Evolutionary conservation across 2,329 filamentous ascomycete species (phyloP).

Genomic region (Fusarium sublunatum): DNA sequence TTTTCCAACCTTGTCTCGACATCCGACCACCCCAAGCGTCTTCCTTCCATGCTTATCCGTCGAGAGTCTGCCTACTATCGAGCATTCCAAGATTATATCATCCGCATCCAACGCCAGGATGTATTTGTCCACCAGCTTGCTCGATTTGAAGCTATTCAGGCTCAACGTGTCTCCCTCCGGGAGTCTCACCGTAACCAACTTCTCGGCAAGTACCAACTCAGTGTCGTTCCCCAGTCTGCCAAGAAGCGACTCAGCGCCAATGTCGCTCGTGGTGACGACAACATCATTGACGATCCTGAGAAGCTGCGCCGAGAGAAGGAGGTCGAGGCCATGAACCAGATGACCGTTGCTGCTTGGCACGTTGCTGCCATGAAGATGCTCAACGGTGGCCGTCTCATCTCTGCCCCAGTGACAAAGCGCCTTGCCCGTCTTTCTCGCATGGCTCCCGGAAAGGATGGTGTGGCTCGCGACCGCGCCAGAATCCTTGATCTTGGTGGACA

Average conservation of each 20-base stretch:
- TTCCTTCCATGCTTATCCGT: slow-evolving; percentile 64
- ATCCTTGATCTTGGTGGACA: slow-evolving; percentile 91
- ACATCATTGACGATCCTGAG: slow-evolving; percentile 70
- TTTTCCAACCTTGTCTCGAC: slow-evolving; percentile 69
- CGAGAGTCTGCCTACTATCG: slow-evolving; percentile 87
- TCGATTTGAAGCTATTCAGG: slow-evolving; percentile 89
- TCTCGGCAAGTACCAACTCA: slow-evolving; percentile 85
- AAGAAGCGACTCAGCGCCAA: slow-evolving; percentile 79
- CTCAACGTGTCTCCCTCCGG: slow-evolving; percentile 79
- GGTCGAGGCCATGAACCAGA: slow-evolving; percentile 80
- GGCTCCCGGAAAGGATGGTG: slow-evolving; percentile 57
- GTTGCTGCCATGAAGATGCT: slow-evolving; percentile 70
- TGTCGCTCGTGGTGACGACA: slow-evolving; percentile 77
- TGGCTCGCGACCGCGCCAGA: slow-evolving; percentile 65
- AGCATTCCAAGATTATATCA: slow-evolving; percentile 81
- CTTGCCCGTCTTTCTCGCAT: slow-evolving; percentile 66
- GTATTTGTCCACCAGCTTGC: slow-evolving; percentile 86
- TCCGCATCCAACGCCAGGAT: slow-evolving; percentile 74
- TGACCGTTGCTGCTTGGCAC: slow-evolving; percentile 70
- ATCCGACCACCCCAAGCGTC: slow-evolving; percentile 59
- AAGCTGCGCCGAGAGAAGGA: slow-evolving; percentile 79
- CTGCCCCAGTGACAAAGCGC: slow-evolving; percentile 71
- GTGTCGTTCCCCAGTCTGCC: slow-evolving; percentile 73
- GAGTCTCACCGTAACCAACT: slow-evolving; percentile 82
- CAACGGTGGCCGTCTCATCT: slow-evolving; percentile 73